Evolutionary conservation across 208 protist species (phyloP).

Genomic region (Leishmania turanica): DNA sequence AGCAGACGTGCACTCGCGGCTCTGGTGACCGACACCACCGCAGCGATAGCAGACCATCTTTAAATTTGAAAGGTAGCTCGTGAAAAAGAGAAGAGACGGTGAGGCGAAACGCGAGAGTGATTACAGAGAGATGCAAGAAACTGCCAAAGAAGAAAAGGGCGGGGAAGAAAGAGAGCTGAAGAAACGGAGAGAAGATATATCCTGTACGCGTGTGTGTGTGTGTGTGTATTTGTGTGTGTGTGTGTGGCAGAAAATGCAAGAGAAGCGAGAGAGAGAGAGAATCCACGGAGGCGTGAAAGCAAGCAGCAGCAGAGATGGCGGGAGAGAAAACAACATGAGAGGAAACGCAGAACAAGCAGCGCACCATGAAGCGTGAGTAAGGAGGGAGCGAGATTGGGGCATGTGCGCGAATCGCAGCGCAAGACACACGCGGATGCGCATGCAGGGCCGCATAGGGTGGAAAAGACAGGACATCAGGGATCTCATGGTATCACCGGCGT

Average conservation of each 20-base stretch:
- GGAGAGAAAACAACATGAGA: background rate
- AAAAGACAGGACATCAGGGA: background rate
- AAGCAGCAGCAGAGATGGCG: background rate
- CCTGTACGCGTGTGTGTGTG: background rate
- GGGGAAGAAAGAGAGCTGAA: background rate
- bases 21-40: slow-evolving; percentile 79
- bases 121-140: slow-evolving; percentile 6
- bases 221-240: no score
- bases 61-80: background rate
- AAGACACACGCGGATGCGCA: background rate
- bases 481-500: background rate
- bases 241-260: background rate
- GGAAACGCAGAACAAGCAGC: background rate
- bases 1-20: slow-evolving; percentile 69
- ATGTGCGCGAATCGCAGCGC: background rate
- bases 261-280: background rate
- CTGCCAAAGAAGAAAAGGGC: background rate
- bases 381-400: background rate
- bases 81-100: background rate
- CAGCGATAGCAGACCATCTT: slow-evolving; percentile 90
- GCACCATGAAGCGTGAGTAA: background rate
- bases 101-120: slow-evolving; percentile 9
- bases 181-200: background rate
- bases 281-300: background rate
- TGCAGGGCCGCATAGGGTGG: background rate